phyloP scores from a whole-genome alignment of 768 basidiomycete species.

The Serendipita sp. region DNA sequence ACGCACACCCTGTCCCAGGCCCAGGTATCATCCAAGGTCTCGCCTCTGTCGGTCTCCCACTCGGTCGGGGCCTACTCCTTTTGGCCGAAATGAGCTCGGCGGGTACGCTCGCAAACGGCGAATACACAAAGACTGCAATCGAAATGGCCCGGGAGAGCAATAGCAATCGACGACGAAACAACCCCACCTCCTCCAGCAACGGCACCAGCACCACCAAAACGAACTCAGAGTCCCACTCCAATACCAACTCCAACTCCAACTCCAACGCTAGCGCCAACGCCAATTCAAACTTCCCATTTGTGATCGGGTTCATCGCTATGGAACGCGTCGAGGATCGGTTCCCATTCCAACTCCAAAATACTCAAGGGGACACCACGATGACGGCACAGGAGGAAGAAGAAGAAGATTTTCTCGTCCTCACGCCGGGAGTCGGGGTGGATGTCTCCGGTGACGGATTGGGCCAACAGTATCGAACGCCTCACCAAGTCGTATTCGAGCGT shows the following conservation, averaged over 20 bases:
- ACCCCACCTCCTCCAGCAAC: constrained; percentile 10
- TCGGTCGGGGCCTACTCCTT: constrained; percentile 73
- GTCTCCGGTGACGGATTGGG: constrained; percentile 70
- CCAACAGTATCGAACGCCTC: constrained; percentile 87
- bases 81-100: constrained; percentile 94
- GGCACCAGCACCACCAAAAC: too few relatives aligned
- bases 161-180: constrained; percentile 19
- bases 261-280: too few relatives aligned
- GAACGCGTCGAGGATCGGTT: constrained; percentile 60
- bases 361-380: too few relatives aligned
- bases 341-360: neutral
- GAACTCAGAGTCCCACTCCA: too few relatives aligned
- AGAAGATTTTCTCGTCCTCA: constrained; percentile 80
- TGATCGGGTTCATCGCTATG: constrained; percentile 93
- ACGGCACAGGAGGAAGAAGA: constrained; percentile 16
- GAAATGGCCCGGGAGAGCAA: constrained; percentile 69
- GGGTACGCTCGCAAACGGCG: constrained; percentile 67
- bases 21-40: constrained; percentile 88
- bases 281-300: constrained; percentile 32
- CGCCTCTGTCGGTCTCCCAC: constrained; percentile 65
- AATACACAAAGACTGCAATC: constrained; percentile 72
- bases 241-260: too few relatives aligned
- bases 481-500: constrained; percentile 58
- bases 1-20: constrained; percentile 93
- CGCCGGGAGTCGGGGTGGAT: constrained; percentile 84